Evolutionary conservation across 208 protist genomes (phyloP), one percentile per base, ranked within the genome.

Genomic region (Leishmania arabica): DNA sequence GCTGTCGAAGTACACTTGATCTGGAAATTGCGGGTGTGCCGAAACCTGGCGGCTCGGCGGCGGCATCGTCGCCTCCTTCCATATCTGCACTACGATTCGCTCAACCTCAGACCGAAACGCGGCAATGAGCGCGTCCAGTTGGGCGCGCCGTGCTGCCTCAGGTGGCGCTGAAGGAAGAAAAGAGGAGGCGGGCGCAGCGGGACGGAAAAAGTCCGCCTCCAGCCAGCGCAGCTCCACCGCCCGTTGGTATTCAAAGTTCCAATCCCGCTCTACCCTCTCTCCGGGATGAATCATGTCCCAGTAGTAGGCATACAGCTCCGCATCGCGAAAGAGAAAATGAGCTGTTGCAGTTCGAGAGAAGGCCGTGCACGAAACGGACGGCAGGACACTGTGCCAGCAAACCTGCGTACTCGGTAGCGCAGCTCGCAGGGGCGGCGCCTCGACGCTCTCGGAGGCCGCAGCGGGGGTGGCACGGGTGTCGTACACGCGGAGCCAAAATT

Each of bases 211-310:
- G 49, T 80, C 79, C 15, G 66, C 62, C 34, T 21, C 42, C 19
- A 80, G 73, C 2, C 34, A 75, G 66, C 75, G 71, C 66, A 19
- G 80, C 24, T 94, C 91, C 31, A 92, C 17, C 0, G 81, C 84
- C 0, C 64, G 64, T 66, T 94, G 89, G 65, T 94, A 91, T 40
- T 84, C 70, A 7, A 77, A 75, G 73, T 94, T 94, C 91, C 91
- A 94, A 68, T 89, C 77, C 40, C 75, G 77, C 24, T 60, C 56
- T 4, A 37, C 40, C 3, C 49, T 15, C 3, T 60, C 66, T 51
- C 15, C 0, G 24, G 31, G 15, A 17, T 69, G 58, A 42, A 73
- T 78, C 0, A 13, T 54, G 8, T 49, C 47, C 90, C 91, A 94
- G 79, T 91, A 94, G 62, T 92, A 87, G 11, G 87, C 40, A 51